Base-by-base conservation (phyloP, 306 rosid species). In the Vigna hirtella region DNA sequence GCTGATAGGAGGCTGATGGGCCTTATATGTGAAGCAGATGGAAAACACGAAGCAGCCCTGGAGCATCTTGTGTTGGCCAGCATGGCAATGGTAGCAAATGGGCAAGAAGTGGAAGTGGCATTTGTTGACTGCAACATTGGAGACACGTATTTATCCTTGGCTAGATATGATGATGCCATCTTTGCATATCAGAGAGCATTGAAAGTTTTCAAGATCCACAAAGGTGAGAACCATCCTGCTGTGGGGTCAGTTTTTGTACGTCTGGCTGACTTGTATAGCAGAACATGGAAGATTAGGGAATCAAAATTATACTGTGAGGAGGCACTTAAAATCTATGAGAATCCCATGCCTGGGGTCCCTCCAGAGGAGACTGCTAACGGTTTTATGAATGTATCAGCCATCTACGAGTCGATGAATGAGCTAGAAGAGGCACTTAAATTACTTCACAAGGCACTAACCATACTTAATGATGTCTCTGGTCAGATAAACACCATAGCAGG, bases 1-100 rank as follows among this genome's bases (percentile, higher is more conserved):
- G 94, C 96, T 12, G 98, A 96, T 73, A 85, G 98, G 82, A 93
- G 99, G 84, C 85, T 96, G 34, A 91, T 96, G 98, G 99, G 98
- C 7, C 97, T 96, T 69, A 90, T 96, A 86, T 91, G 94, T 77
- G 98, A 96, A 81, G 89, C 90, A 70, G 90, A 90, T 80, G 98
- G 97, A 42, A 89, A 93, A 62, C 94, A 96, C 40, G 99, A 93
- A 82, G 94, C 90, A 70, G 98, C 99, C 2, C 83, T 96, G 0
- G 98, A 96, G 85, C 96, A 96, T 76, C 91, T 93, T 74, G 97
- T 91, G 73, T 83, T 96, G 77, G 97, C 99, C 59, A 90, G 98
- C 87, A 86, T 91, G 86, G 86, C 97, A 63, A 91, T 96, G 98
- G 97, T 87, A 67, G 89, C 86, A 42, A 90, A 91, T 74, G 99